Base-by-base conservation (phyloP, 441 rosid species). In the Adansonia grandidieri region DNA sequence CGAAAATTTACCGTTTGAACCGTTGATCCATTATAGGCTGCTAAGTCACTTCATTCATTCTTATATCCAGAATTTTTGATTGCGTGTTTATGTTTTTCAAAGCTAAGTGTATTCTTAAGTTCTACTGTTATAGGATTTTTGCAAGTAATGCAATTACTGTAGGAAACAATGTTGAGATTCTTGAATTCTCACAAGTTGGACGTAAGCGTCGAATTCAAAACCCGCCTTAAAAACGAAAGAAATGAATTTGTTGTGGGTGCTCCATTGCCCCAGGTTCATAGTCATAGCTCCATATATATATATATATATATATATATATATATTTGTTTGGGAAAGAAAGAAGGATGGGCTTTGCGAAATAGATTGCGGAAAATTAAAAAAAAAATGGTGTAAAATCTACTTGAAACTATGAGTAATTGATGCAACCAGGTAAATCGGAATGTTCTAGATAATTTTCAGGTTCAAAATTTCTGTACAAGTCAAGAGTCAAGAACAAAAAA, bases 391-490 rank as follows among this genome's bases (percentile, higher is more conserved):
- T 24, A 24, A 24, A 24, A 24, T 24, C 28, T 24, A 24, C 28
- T 24, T 24, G 28, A 24, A 24, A 24, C 28, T 24, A 24, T 24
- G 28, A 24, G 28, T 24, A 24, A 24, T 24, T 24, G 28, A 24
- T 24, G 28, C 28, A 24, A 24, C 28, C 0, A 24, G 28, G 28
- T 24, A 24, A 56, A 68, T 45, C 20, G 15, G 37, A 68, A 19
- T 68, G 32, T 68, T 47, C 37, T 20, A 47, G 11, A 68, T 45
- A 68, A 47, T 10, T 47, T 71, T 71, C 62, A 15, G 9, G 22
- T 71, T 71, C 48, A 47, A 28, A 50, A 50, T 47, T 48, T 24
- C 57, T 70, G 60, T 70, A 70, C 74, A 37, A 17, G 28, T 68
- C 40, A 2, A 61, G 8, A 32, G 47, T 63, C 47, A 66, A 65